Conservation (phyloP, 1,284 basidiomycete genomes). For the Papiliotrema laurentii region DNA sequence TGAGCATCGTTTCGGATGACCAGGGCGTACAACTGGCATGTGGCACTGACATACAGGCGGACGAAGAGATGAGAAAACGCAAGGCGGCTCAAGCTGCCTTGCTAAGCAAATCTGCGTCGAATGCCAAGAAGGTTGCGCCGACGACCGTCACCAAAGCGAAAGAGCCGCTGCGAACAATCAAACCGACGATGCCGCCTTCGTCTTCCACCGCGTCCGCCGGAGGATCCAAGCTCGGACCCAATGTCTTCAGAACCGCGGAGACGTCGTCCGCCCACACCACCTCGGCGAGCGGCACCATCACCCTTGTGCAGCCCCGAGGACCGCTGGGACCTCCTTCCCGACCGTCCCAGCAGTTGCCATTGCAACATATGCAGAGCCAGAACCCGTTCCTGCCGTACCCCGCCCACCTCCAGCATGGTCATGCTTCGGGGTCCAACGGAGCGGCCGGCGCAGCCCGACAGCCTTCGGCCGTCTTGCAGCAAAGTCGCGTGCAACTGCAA, state of each 20-base stretch:
- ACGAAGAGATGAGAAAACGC: slow-evolving; percentile 47
- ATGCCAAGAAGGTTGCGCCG: slow-evolving; percentile 12
- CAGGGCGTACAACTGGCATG: too few species aligned
- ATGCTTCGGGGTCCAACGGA: neutral
- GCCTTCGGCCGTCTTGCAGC: slow-evolving; percentile 40
- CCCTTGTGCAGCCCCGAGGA: slow-evolving; percentile 1
- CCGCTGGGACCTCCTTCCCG: slow-evolving; percentile 39
- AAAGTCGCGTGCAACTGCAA: slow-evolving; percentile 43
- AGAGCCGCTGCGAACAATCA: slow-evolving; percentile 21
- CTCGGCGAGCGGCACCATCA: slow-evolving; percentile 8
- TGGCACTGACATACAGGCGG: slow-evolving; percentile 13
- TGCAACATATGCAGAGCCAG: too few species aligned
- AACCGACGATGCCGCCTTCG: slow-evolving; percentile 7
- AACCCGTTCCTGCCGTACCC: too few species aligned
- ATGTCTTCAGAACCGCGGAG: slow-evolving; percentile 19
- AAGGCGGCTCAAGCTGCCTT: slow-evolving; percentile 34
- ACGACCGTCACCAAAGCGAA: slow-evolving; percentile 15
- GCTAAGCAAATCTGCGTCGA: slow-evolving; percentile 18
- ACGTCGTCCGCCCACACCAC: slow-evolving; percentile 16
- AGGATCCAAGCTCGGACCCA: slow-evolving; percentile 19
- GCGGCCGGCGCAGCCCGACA: slow-evolving; percentile 51
- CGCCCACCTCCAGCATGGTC: neutral
- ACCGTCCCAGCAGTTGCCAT: slow-evolving; percentile 43
- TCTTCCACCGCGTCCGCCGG: neutral
- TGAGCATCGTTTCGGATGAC: too few species aligned